phyloP scores from a whole-genome alignment of 163 green algal species.

The Scenedesmus sp. region DNA sequence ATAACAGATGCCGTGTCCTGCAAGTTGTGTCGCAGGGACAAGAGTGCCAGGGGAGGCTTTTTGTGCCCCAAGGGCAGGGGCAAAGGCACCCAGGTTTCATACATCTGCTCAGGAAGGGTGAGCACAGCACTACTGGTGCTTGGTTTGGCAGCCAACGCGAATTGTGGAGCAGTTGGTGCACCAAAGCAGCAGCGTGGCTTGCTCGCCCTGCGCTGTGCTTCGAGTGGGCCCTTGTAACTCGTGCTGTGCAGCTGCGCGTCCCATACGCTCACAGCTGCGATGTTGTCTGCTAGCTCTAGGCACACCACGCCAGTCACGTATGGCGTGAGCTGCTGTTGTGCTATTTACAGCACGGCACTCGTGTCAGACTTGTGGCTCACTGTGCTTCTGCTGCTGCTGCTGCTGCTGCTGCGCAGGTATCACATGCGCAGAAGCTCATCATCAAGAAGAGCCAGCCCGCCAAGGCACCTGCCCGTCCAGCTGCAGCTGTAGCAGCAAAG shows the following conservation, averaged over 20 bases:
- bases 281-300: too few relatives aligned
- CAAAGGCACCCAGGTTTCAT: neutral
- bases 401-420: neutral
- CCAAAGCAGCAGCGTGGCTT: too few relatives aligned
- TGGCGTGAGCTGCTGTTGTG: too few relatives aligned
- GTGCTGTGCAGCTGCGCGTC: too few relatives aligned
- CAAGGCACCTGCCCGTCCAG: neutral
- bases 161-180: too few relatives aligned
- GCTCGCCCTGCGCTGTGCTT: too few relatives aligned
- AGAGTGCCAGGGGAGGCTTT: neutral
- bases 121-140: too few relatives aligned
- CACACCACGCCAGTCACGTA: too few relatives aligned
- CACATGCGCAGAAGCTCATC: neutral
- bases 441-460: neutral
- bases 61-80: neutral
- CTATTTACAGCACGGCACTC: too few relatives aligned
- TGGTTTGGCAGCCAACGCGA: too few relatives aligned
- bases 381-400: neutral
- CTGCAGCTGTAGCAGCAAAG: neutral
- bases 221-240: too few relatives aligned
- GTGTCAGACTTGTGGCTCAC: neutral
- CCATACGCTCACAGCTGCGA: too few relatives aligned
- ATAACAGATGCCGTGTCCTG: neutral
- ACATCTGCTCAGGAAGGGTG: neutral
- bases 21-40: neutral